Conservation (phyloP, 2,329 filamentous ascomycete genomes). For the Ascosphaera aggregata region DNA sequence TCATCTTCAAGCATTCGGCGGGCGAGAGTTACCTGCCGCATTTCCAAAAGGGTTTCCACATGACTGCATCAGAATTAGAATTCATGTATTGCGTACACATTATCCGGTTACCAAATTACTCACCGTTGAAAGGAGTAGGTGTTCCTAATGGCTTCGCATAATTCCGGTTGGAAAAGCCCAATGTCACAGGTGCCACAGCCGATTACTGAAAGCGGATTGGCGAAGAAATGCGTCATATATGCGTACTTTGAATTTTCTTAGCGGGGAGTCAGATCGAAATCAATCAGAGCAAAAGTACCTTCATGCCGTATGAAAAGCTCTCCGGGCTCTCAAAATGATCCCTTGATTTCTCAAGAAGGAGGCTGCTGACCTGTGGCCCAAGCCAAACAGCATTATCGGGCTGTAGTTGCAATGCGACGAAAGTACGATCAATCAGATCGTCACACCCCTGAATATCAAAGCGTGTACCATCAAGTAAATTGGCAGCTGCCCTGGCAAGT, state of each 20-base stretch:
- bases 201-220: conserved; percentile 32
- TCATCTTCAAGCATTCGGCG: conserved; percentile 28
- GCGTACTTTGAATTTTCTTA: conserved; percentile 26
- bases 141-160: conserved; percentile 32
- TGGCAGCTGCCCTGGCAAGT: conserved; percentile 28
- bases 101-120: too few species aligned
- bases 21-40: conserved; percentile 13
- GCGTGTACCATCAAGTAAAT: conserved; percentile 27
- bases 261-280: neutral
- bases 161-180: conserved; percentile 14
- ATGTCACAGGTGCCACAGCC: conserved; percentile 12
- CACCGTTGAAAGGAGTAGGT: conserved; percentile 31
- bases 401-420: conserved; percentile 15
- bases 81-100: too few species aligned
- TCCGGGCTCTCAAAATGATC: conserved; percentile 37
- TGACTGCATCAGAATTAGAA: conserved; percentile 12
- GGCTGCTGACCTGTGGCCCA: conserved; percentile 27
- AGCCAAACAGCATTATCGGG: conserved; percentile 23
- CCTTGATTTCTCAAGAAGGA: conserved; percentile 30
- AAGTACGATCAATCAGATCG: conserved; percentile 21
- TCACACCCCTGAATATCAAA: conserved; percentile 30
- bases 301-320: conserved; percentile 28
- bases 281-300: conserved; percentile 13
- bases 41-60: conserved; percentile 20
- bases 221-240: conserved; percentile 41